phyloP scores from a whole-genome alignment of 2,329 filamentous ascomycete genomes.

The Stachybotrys chartarum region DNA sequence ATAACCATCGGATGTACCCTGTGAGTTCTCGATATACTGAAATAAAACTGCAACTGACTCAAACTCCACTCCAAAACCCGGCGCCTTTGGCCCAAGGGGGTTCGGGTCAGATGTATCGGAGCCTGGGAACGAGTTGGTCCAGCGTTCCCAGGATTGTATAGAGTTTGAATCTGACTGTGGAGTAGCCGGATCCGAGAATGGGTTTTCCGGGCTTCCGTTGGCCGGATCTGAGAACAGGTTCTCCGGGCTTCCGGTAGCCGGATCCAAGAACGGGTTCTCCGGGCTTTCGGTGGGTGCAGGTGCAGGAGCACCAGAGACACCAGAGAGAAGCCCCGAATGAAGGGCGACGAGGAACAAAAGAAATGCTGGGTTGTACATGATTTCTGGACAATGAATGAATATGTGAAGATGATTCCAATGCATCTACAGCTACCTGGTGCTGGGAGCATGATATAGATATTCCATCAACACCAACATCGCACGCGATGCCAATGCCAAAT shows the following conservation, averaged over 20 bases:
- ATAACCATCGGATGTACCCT: not conserved
- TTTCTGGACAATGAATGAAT: not conserved
- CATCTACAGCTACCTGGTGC: not conserved
- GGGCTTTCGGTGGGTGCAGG: not conserved
- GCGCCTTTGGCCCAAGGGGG: not conserved
- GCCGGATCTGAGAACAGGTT: too few species aligned
- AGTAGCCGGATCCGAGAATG: too few species aligned
- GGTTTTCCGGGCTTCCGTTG: too few species aligned
- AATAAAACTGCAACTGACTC: not conserved
- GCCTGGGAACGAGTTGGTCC: not conserved
- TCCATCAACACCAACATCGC: too few species aligned
- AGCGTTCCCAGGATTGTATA: too few species aligned
- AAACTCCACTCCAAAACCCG: not conserved
- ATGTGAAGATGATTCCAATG: not conserved
- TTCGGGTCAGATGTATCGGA: not conserved
- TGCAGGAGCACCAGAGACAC: not conserved
- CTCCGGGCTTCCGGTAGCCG: too few species aligned
- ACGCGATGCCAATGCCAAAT: too few species aligned
- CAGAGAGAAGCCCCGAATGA: not conserved
- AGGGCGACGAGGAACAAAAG: not conserved
- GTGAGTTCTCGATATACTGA: not conserved
- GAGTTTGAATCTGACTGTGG: too few species aligned
- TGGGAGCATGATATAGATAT: too few species aligned
- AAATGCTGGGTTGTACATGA: too few species aligned
- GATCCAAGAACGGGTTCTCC: not conserved